phyloP scores from a whole-genome alignment of 106 monocot genomes.

The Allium cepa region DNA sequence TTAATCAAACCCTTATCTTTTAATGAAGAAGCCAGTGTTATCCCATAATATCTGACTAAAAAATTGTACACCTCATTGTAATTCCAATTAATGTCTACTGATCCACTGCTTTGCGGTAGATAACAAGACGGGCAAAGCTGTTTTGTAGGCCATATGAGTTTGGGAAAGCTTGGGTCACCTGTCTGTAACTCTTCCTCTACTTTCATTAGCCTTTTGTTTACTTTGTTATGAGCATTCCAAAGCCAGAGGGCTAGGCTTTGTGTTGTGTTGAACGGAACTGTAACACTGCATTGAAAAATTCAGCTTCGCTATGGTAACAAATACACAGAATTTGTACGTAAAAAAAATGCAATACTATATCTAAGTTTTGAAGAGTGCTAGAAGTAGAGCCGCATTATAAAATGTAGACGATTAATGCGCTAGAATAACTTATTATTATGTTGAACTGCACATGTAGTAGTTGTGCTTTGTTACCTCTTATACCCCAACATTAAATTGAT shows the following conservation, averaged over 20 bases:
- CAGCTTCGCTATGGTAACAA: too few species aligned
- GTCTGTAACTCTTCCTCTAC: conserved; percentile 54
- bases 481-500: too few species aligned
- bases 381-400: too few species aligned
- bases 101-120: conserved; percentile 15
- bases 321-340: too few species aligned
- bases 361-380: too few species aligned
- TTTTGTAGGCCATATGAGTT: conserved; percentile 72
- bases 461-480: too few species aligned
- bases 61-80: conserved; percentile 78
- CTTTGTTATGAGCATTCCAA: conserved; percentile 85
- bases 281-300: conserved; percentile 31
- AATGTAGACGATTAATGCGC: too few species aligned
- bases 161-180: conserved; percentile 75
- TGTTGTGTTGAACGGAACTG: conserved; percentile 55
- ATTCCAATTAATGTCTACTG: conserved; percentile 41
- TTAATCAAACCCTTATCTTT: conserved; percentile 17
- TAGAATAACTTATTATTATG: too few species aligned
- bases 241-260: conserved; percentile 72
- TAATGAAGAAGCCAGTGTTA: conserved; percentile 40
- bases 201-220: conserved; percentile 79
- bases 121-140: conserved; percentile 73
- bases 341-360: too few species aligned
- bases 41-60: conserved; percentile 63
- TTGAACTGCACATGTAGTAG: too few species aligned